These are phyloP conservation scores for Leccinum longicurvipes DNA, from an alignment of 768 basidiomycete species.

Conservation along the genomic window DNA sequence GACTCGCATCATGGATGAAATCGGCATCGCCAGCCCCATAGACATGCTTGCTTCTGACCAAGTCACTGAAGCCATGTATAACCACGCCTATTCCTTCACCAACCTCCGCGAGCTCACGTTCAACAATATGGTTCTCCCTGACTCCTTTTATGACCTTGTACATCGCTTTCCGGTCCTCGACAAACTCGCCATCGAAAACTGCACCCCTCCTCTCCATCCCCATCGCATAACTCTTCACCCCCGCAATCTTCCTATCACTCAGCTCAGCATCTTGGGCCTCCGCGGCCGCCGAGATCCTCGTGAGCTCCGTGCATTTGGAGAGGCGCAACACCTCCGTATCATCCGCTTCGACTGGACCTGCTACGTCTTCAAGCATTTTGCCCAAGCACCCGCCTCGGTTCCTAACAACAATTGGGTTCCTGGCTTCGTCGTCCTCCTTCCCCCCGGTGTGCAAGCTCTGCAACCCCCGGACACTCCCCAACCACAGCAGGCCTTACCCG, in stretches of 20 bases:
- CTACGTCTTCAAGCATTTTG: slow-evolving; percentile 35
- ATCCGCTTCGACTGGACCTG: slow-evolving; percentile 45
- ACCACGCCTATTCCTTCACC: slow-evolving; percentile 23
- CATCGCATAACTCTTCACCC: slow-evolving; percentile 26
- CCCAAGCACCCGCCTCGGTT: not conserved
- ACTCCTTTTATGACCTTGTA: slow-evolving; percentile 34
- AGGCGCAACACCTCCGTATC: slow-evolving; percentile 35
- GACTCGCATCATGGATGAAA: slow-evolving; percentile 24
- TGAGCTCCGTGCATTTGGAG: slow-evolving; percentile 33
- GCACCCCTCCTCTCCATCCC: slow-evolving; percentile 24
- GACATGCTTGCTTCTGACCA: slow-evolving; percentile 21
- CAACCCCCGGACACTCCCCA: not conserved
- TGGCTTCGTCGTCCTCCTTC: slow-evolving; percentile 9
- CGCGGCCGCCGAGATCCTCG: slow-evolving; percentile 28
- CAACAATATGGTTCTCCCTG: slow-evolving; percentile 35
- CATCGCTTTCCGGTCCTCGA: slow-evolving; percentile 37
- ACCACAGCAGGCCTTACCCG: not conserved
- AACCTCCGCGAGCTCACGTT: slow-evolving; percentile 39
- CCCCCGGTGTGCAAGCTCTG: slow-evolving; percentile 8
- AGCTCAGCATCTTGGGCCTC: slow-evolving; percentile 39
- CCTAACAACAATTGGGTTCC: slow-evolving; percentile 15
- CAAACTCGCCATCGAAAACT: slow-evolving; percentile 41
- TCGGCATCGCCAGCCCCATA: slow-evolving; percentile 15
- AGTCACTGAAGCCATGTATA: slow-evolving; percentile 21
- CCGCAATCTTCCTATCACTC: slow-evolving; percentile 39